Base-by-base conservation (phyloP, 495 filamentous ascomycete genomes). In the Aspergillus ellipticus region DNA sequence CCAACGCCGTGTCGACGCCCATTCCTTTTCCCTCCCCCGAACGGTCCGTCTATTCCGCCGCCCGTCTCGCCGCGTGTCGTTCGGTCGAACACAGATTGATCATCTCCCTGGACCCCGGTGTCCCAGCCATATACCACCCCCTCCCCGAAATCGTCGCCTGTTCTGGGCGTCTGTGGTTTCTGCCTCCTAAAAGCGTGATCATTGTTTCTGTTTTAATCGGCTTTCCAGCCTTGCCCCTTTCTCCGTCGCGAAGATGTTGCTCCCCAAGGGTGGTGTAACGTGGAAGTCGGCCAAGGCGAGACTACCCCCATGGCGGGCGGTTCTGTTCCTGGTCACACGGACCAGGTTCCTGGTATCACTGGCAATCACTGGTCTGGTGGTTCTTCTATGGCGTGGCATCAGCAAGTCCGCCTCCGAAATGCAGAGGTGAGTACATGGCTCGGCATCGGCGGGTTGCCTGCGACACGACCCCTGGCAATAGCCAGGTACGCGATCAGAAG, bases 301-400 rank as follows among this genome's bases (percentile, higher is more conserved):
- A 55, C 76, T 97, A 60, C 93, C 92, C 3, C 90, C 92, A 55
- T 85, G 87, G 60, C 82, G 90, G 74, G 89, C 89, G 37, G 72
- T 98, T 71, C 80, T 87, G 69, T 77, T 88, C 48, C 81, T 90
- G 63, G 68, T 96, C 45, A 87, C 89, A 53, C 82, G 85, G 61
- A 89, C 92, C 55, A 83, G 92, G 35, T 89, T 94, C 55, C 76
- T 96, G 57, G 73, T 94, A 43, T 83, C 87, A 35, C 64, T 95
- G 43, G 89, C 85, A 46, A 54, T 96, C 33, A 79, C 82, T 16
- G 87, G 86, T 17, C 72, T 90, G 62, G 69, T 96, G 59, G 69
- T 97, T 69, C 78, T 97, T 76, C 71, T 96, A 85, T 98, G 92
- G 92, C 85, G 90, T 69, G 87, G 90, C 45, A 82, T 97, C 57